Percentiles rank a stretch among this genome's conserved stretches.
These are phyloP conservation scores for Candida labiduridarum DNA, from an alignment of 1,139 yeast species.

Conservation along the genomic window DNA sequence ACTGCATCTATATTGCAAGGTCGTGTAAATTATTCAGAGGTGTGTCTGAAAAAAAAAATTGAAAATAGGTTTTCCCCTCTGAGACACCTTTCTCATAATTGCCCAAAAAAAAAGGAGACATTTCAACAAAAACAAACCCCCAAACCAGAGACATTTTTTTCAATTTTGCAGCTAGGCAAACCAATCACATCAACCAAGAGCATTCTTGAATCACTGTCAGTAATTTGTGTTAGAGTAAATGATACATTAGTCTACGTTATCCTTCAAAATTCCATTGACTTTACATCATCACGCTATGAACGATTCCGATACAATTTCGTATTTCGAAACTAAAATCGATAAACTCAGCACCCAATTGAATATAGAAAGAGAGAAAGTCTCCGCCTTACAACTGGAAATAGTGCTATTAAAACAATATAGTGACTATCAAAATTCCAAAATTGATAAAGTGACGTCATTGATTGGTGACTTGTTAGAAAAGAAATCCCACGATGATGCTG, in stretches of 20 bases:
- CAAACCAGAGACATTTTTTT: conserved; percentile 1
- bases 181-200: neutral
- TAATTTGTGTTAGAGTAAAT: neutral
- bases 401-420: conserved; percentile 39
- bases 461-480: conserved; percentile 36
- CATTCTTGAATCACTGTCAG: neutral
- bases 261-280: neutral
- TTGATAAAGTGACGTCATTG: conserved; percentile 40
- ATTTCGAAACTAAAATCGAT: conserved; percentile 17
- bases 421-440: conserved; percentile 41
- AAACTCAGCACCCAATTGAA: conserved; percentile 16
- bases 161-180: neutral
- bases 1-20: neutral
- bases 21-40: neutral
- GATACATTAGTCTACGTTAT: neutral
- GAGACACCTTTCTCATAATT: neutral
- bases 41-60: neutral
- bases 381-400: conserved; percentile 33
- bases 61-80: neutral
- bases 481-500: conserved; percentile 34
- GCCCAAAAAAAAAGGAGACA: conserved; percentile 1
- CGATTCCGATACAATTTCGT: conserved; percentile 10
- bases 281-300: neutral
- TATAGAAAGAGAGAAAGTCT: conserved; percentile 25
- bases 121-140: conserved; percentile 2